Evolutionary conservation across 305 asterid genomes (phyloP).

Genomic region (Plantago rigida): DNA sequence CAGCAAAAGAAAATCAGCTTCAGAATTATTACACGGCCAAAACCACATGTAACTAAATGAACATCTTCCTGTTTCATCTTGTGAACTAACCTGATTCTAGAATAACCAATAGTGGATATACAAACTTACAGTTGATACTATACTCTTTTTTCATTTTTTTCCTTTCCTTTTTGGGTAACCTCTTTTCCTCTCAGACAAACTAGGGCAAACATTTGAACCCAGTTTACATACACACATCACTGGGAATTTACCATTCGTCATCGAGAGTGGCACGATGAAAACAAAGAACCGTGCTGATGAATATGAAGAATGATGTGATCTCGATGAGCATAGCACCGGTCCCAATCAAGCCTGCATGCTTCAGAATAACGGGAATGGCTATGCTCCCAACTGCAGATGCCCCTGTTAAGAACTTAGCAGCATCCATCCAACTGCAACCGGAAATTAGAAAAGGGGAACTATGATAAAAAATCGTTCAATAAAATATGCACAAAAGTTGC

Average conservation of each 20-base stretch:
- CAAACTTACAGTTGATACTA: constrained; percentile 10
- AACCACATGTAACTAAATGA: not conserved
- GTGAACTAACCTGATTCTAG: not conserved
- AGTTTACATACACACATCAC: constrained; percentile 16
- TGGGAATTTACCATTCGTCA: constrained; percentile 62
- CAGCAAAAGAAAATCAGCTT: not conserved
- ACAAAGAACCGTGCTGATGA: constrained; percentile 77
- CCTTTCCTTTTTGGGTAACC: not conserved
- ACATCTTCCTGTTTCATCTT: not conserved
- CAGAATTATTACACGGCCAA: not conserved
- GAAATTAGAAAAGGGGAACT: not conserved
- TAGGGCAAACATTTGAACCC: constrained; percentile 6
- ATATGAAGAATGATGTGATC: constrained; percentile 81
- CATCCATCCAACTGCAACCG: constrained; percentile 69
- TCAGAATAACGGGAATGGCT: constrained; percentile 83
- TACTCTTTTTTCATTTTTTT: constrained; percentile 11
- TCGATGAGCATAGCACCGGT: constrained; percentile 90
- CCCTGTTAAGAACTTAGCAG: constrained; percentile 86
- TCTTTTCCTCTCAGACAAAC: constrained; percentile 5
- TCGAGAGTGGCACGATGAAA: constrained; percentile 88
- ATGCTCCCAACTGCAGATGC: constrained; percentile 92
- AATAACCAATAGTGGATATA: constrained; percentile 1
- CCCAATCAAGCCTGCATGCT: constrained; percentile 74
- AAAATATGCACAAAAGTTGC: not conserved
- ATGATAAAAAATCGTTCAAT: not conserved